Evolutionary conservation across 495 filamentous ascomycete genomes (phyloP).

Genomic region (Podospora pseudocomata): DNA sequence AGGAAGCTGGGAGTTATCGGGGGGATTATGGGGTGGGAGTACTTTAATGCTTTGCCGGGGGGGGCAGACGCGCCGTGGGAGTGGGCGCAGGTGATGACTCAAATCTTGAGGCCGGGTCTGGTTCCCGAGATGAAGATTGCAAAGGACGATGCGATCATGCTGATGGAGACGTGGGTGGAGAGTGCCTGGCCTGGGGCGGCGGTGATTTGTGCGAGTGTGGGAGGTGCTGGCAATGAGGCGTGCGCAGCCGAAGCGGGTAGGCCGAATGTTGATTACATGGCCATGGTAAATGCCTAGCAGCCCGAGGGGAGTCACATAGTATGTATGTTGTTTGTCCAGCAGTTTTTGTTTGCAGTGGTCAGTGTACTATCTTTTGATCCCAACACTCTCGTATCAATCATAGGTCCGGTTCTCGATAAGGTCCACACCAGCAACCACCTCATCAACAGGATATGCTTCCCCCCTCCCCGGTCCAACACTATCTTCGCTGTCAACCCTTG

Average conservation of each 20-base stretch:
- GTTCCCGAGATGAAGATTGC: conserved; percentile 26
- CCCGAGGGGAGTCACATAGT: background rate
- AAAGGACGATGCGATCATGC: conserved; percentile 8
- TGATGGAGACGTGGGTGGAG: conserved; percentile 23
- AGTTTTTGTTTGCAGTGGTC: background rate
- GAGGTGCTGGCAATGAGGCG: background rate
- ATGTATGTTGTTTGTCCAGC: background rate
- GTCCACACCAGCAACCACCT: too few species aligned
- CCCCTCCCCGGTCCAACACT: too few species aligned
- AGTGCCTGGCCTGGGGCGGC: conserved; percentile 10
- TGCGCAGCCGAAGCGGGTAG: background rate
- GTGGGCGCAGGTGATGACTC: conserved; percentile 63
- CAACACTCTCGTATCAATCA: too few species aligned
- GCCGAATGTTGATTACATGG: conserved; percentile 30
- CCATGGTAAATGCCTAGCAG: conserved; percentile 26
- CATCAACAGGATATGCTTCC: too few species aligned
- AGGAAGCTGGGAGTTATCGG: conserved; percentile 61
- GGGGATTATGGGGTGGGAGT: conserved; percentile 86
- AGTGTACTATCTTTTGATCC: too few species aligned
- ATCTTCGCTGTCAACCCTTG: too few species aligned
- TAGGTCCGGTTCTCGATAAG: too few species aligned
- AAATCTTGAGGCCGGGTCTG: conserved; percentile 39
- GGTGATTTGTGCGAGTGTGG: background rate
- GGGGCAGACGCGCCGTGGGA: conserved; percentile 59
- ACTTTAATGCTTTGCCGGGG: conserved; percentile 67